Percentiles rank a stretch among this genome's conserved stretches.
Conservation (phyloP, 2,329 filamentous ascomycete genomes). For the Pseudopithomyces chartarum region DNA sequence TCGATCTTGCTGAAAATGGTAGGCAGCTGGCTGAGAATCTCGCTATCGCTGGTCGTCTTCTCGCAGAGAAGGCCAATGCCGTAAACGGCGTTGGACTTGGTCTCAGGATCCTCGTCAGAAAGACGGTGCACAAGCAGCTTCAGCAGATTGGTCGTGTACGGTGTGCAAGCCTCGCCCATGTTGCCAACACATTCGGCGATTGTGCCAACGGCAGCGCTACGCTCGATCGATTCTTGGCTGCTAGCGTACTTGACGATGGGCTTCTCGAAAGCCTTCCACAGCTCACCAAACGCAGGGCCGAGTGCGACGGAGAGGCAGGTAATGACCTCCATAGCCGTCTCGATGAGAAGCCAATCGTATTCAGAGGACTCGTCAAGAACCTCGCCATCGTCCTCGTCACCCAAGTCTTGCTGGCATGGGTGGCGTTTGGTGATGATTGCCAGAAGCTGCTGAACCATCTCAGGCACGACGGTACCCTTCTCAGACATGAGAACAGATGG, state of each 20-base stretch:
- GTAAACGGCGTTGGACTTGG: conserved; percentile 94
- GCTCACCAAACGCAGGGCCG: conserved; percentile 77
- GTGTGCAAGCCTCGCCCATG: conserved; percentile 81
- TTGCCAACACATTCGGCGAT: conserved; percentile 89
- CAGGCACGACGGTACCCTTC: conserved; percentile 67
- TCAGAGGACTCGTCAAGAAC: conserved; percentile 78
- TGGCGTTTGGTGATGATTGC: conserved; percentile 88
- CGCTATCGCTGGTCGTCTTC: conserved; percentile 75
- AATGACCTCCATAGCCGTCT: conserved; percentile 90
- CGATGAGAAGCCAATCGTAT: conserved; percentile 96
- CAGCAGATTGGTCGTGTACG: conserved; percentile 76
- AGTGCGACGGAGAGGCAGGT: conserved; percentile 83
- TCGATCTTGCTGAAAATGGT: conserved; percentile 85
- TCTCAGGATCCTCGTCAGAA: conserved; percentile 85
- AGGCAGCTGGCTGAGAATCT: conserved; percentile 75
- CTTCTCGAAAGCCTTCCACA: conserved; percentile 97
- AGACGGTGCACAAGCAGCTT: conserved; percentile 85
- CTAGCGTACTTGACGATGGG: conserved; percentile 85
- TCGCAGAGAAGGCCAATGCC: conserved; percentile 84
- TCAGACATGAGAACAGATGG: conserved; percentile 80
- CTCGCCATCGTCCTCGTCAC: conserved; percentile 75
- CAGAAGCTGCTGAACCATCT: conserved; percentile 75
- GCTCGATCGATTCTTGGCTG: conserved; percentile 84
- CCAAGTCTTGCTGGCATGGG: conserved; percentile 89
- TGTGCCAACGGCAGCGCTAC: conserved; percentile 86